Conservation (phyloP, 2,329 filamentous ascomycete genomes). For the Lasiodiplodia citricola region DNA sequence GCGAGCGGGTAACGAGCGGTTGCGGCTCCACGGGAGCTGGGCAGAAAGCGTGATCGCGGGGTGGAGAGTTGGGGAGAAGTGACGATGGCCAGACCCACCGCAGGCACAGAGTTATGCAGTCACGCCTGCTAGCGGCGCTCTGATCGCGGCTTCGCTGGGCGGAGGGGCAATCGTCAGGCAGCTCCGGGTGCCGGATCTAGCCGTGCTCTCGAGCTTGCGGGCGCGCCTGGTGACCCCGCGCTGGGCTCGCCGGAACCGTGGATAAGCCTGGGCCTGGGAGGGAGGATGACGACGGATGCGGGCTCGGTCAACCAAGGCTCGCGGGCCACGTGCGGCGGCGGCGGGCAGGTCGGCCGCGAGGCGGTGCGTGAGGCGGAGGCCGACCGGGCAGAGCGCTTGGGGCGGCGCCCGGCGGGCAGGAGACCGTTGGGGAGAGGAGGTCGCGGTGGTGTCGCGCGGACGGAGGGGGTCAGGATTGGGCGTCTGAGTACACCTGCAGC, state of each 20-base stretch:
- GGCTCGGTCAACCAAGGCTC: conserved; percentile 17
- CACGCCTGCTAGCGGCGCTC: conserved; percentile 12
- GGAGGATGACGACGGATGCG: conserved; percentile 26
- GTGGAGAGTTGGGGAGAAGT: conserved; percentile 12
- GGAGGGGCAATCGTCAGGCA: conserved; percentile 11
- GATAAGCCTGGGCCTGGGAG: conserved; percentile 21
- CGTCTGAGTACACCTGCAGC: conserved; percentile 11
- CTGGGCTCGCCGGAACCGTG: conserved; percentile 23
- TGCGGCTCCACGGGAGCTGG: conserved; percentile 20
- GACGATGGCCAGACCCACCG: conserved; percentile 11
- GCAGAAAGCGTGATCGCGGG: conserved; percentile 5
- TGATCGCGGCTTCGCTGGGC: conserved; percentile 15
- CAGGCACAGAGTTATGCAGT: conserved; percentile 15
- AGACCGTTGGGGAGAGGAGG: conserved; percentile 3
- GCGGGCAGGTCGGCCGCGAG: neutral
- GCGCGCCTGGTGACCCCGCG: conserved; percentile 17
- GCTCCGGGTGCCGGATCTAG: conserved; percentile 11
- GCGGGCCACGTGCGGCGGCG: conserved; percentile 22
- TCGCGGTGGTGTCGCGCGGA: neutral
- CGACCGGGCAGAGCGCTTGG: neutral
- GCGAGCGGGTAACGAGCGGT: conserved; percentile 18
- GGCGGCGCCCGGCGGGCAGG: neutral
- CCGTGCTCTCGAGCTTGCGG: conserved; percentile 8
- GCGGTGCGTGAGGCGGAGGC: conserved; percentile 1
- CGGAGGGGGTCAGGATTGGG: conserved; percentile 1